Evolutionary conservation across 2,329 filamentous ascomycete species (phyloP), one percentile per base, ranked within the genome.

Genomic region (Zalaria obscura): DNA sequence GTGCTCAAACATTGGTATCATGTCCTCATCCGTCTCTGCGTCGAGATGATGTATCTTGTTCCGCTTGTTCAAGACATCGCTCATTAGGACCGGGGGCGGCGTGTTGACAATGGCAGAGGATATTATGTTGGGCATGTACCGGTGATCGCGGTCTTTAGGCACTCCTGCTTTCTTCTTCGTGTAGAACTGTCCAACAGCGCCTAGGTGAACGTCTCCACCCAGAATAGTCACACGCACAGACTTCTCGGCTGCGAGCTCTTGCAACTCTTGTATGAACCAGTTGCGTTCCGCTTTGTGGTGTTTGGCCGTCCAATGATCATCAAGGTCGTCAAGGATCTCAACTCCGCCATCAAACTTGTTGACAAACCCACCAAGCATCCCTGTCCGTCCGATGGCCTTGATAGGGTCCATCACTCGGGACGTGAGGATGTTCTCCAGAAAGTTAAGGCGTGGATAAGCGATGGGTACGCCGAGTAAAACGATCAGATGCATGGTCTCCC

Each of bases 241-340:
- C 59, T 93, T 93, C 58, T 91, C 86, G 25, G 85, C 86, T 5
- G 93, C 88, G 45, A 98, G 70, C 53, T 94, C 86, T 61, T 98
- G 93, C 26, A 98, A 67, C 53, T 95, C 87, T 56, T 91, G 83
- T 34, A 98, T 76, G 47, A 96, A 71, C 60, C 84, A 81, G 47
- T 80, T 84, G 39, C 91, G 78, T 62, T 98, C 91, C 26, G 77
- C 72, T 58, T 96, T 98, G 66, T 96, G 88, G 55, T 87, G 84
- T 57, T 86, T 93, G 32, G 89, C 85, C 1, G 89, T 95, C 91
- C 91, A 98, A 57, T 98, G 89, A 59, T 96, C 91, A 56, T 95
- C 89, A 6, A 94, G 66, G 52, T 93, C 87, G 56, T 94, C 88
- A 27, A 93, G 68, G 9, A 96, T 83, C 60, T 96, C 91, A 4